Evolutionary conservation across 495 filamentous ascomycete genomes (phyloP), one percentile per base, ranked within the genome.

Genomic region (Lasiosphaeris hirsuta): DNA sequence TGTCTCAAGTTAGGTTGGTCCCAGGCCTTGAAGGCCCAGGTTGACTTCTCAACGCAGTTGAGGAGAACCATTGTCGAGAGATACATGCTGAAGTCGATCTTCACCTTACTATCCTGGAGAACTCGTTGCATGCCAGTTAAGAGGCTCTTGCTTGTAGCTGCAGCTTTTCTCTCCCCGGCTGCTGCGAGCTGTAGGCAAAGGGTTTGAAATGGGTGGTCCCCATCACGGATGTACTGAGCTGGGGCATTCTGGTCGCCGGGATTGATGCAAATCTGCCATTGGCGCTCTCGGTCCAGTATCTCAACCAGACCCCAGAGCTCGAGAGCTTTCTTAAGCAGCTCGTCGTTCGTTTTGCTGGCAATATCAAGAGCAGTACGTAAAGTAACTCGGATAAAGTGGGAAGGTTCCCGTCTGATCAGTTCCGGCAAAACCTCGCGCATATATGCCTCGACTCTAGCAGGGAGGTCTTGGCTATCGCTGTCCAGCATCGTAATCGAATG

Each of bases 1-100:
- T 79, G 63, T 48, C 80, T 67, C 48, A 81, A 68, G 45, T 77
- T 69, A 18, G 84, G 78, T 59, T 86, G 81, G 42, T 88, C 84
- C 85, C 86, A 90, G 0, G 80, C 84, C 36, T 84, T 85, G 75
- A 89, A 92, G 0, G 89, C 79, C 86, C 89, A 92, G 51, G 84
- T 88, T n/a, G 87, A 87, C 66, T 90, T 87, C 71, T 94, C 90
- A 9, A 92, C 81, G 55, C 88, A 90, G 68, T 87, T 89, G 38
- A 94, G 75, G 14, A 93, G 78, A 37, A 94, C 81, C 54, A 93
- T 71, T 10, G 86, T 82, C 4, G 86, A 83, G 13, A 93, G 75
- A 69, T 89, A 92, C 43, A 87, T 90, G 63, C 86, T 84, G 57
- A 91, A 90, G 40, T 75, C 74, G 62, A 82, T 81, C 57, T 80